These are phyloP conservation scores for Gillenia trifoliata DNA, from an alignment of 306 rosid genomes.

Conservation along the genomic window DNA sequence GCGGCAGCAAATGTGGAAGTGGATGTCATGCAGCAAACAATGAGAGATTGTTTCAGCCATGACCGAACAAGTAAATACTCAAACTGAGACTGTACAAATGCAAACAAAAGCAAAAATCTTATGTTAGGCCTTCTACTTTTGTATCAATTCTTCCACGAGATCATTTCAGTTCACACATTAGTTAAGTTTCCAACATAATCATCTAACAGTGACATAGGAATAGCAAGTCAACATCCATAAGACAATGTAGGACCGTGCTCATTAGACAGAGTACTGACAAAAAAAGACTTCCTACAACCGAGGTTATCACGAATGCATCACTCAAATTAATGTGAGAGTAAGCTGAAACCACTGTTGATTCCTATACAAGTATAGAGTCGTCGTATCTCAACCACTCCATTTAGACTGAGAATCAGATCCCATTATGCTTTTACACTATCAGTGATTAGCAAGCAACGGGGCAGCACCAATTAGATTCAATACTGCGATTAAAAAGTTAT, in stretches of 20 bases:
- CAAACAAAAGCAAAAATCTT: not conserved
- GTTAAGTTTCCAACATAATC: not conserved
- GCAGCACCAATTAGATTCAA: conserved; percentile 5
- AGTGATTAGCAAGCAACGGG: not conserved
- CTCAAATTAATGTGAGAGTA: not conserved
- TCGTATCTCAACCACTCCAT: not conserved
- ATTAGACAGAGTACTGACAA: not conserved
- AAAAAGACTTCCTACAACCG: not conserved
- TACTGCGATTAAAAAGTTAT: not conserved
- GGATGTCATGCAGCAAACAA: conserved; percentile 53
- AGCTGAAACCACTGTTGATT: not conserved
- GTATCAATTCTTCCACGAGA: not conserved
- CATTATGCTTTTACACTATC: not conserved
- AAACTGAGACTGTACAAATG: not conserved
- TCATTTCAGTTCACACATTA: not conserved
- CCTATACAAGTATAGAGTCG: not conserved
- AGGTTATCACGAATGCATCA: not conserved
- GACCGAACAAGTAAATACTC: not conserved
- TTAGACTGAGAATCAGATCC: not conserved
- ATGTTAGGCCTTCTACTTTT: not conserved
- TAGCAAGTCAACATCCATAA: not conserved
- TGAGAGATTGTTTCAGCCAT: not conserved
- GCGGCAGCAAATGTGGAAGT: conserved; percentile 91
- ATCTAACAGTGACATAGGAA: not conserved
- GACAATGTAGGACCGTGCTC: not conserved